These are phyloP conservation scores for Boletus subparvulus DNA, from an alignment of 768 basidiomycete genomes.

Conservation along the genomic window DNA sequence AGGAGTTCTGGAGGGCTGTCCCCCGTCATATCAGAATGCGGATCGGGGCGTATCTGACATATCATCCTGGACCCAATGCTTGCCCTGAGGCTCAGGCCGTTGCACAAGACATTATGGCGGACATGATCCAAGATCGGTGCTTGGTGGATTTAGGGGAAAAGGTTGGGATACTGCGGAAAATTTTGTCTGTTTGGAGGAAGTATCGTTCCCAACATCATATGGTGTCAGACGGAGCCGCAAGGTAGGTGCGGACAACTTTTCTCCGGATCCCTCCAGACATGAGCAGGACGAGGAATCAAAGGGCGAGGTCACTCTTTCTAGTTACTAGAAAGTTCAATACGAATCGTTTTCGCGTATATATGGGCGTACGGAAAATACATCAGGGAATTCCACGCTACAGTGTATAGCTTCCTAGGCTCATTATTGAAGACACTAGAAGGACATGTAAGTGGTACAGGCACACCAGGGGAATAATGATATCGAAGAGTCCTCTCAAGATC, in stretches of 20 bases:
- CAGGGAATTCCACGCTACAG: conserved; percentile 7
- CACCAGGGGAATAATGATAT: conserved; percentile 22
- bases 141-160: conserved; percentile 17
- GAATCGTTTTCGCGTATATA: neutral
- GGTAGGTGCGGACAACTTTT: neutral
- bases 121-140: conserved; percentile 12
- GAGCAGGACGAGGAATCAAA: too few species aligned
- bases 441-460: conserved; percentile 23
- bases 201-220: conserved; percentile 16
- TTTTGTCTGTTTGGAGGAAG: conserved; percentile 19
- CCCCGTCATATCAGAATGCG: conserved; percentile 10
- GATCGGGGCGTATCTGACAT: conserved; percentile 7
- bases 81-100: conserved; percentile 1
- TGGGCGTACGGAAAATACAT: conserved; percentile 2
- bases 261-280: neutral
- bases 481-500: conserved; percentile 7
- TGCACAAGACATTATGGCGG: conserved; percentile 13
- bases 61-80: conserved; percentile 14
- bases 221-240: neutral
- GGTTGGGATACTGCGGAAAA: conserved; percentile 13
- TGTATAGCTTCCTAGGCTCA: conserved; percentile 7
- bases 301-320: neutral
- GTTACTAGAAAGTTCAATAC: neutral
- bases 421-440: conserved; percentile 10
- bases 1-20: conserved; percentile 10